phyloP scores from a whole-genome alignment of 1,284 basidiomycete genomes.

The Trametes pubescens region DNA sequence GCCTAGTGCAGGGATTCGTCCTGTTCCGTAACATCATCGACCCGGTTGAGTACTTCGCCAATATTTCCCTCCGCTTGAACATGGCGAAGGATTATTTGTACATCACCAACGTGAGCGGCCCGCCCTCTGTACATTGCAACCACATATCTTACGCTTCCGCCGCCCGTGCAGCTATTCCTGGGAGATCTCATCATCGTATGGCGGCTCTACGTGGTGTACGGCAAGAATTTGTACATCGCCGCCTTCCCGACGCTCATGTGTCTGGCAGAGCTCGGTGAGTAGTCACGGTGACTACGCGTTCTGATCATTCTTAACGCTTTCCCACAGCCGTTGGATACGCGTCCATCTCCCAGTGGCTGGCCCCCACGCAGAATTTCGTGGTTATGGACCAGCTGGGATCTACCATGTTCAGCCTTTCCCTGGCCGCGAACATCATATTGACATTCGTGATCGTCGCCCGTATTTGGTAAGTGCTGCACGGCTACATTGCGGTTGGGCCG shows the following conservation, averaged over 20 bases:
- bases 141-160: neutral
- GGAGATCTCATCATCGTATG: slow-evolving; percentile 14
- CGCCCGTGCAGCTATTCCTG: neutral
- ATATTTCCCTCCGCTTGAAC: slow-evolving; percentile 17
- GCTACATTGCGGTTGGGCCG: too few species aligned
- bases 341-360: slow-evolving; percentile 4
- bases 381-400: slow-evolving; percentile 5
- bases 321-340: neutral
- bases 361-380: neutral
- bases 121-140: neutral
- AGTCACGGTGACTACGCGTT: too few species aligned
- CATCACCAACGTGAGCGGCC: slow-evolving; percentile 16
- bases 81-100: slow-evolving; percentile 21
- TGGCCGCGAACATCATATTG: slow-evolving; percentile 8
- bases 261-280: slow-evolving; percentile 6
- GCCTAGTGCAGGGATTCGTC: slow-evolving; percentile 19
- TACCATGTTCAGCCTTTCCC: slow-evolving; percentile 10
- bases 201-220: slow-evolving; percentile 10
- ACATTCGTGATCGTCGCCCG: slow-evolving; percentile 5
- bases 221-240: slow-evolving; percentile 4
- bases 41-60: slow-evolving; percentile 10
- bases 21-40: slow-evolving; percentile 14
- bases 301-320: neutral
- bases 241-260: slow-evolving; percentile 6
- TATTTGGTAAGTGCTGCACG: neutral